Evolutionary conservation across 108 stramenopile genomes (phyloP).

Genomic region (Fragilariopsis cylindrus): DNA sequence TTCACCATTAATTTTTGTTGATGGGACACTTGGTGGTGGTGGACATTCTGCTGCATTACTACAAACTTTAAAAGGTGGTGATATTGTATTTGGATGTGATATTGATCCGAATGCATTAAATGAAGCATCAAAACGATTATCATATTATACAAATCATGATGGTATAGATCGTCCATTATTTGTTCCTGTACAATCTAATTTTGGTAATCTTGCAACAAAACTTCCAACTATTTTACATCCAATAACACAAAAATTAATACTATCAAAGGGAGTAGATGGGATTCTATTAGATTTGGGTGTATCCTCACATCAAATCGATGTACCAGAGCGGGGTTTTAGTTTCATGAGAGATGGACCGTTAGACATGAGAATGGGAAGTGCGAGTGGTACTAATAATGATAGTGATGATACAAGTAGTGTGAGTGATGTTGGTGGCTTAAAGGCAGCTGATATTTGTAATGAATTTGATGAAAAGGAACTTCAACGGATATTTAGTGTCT

Average conservation of each 20-base stretch:
- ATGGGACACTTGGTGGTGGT: conserved; percentile 88
- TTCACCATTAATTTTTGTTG: conserved; percentile 66
- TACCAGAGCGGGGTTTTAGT: conserved; percentile 87
- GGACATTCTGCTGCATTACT: conserved; percentile 81
- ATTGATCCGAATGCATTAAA: conserved; percentile 70
- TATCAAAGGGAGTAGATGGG: conserved; percentile 73
- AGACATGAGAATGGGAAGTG: conserved; percentile 91
- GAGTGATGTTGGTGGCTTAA: conserved; percentile 32
- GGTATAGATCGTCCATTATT: conserved; percentile 44
- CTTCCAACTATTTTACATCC: conserved; percentile 49
- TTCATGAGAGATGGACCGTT: conserved; percentile 92
- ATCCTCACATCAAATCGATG: conserved; percentile 92
- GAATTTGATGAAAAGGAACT: conserved; percentile 78
- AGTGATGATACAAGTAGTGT: conserved; percentile 19
- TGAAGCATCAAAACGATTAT: conserved; percentile 67
- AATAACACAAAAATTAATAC: conserved; percentile 35
- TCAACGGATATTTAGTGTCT: conserved; percentile 66
- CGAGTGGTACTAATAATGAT: neutral
- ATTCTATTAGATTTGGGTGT: conserved; percentile 93
- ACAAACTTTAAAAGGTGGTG: conserved; percentile 55
- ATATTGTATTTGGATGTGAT: conserved; percentile 84
- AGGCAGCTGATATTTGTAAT: conserved; percentile 90
- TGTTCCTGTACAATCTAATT: conserved; percentile 65
- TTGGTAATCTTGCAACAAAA: conserved; percentile 50
- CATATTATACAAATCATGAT: conserved; percentile 51